Evolutionary conservation across 2,329 filamentous ascomycete species (phyloP), one percentile per base, ranked within the genome.

Genomic region (Xylaria polymorpha): DNA sequence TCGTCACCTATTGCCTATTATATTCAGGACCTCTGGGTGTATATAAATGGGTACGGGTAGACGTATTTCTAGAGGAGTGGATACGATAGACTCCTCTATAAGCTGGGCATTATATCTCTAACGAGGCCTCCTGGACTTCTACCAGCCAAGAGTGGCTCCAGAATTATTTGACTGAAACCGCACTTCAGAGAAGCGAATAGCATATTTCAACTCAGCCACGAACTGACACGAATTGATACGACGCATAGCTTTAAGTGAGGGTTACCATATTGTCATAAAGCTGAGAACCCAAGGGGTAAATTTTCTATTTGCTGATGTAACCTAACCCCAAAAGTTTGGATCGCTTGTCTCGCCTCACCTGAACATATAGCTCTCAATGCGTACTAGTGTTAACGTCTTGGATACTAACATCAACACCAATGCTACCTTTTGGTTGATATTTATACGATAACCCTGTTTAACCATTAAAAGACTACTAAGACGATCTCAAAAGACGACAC

Each of bases 1-100:
- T 70, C 87, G 83, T 55, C 83, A n/a, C 85, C 79, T n/a, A 81
- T 50, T 29, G 1, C 7, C 22, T 4, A 50, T 50, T 15, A 18
- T 6, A 29, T 50, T 1, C 22, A 50, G 14, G 22, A 29, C 22
- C 22, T 18, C 46, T 15, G 9, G 15, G 10, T 14, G 7, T 22
- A 29, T 22, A 48, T 14, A 48, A 10, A 25, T 25, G 10, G 12
- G 12, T 25, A 25, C 22, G 20, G 9, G 15, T 48, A 25, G 10
- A 48, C 25, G 25, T 12, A 48, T 48, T 12, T 46, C 20, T 48
- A 14, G 22, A 14, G 3, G 20, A 25, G 20, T 25, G 9, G 22
- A 50, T 7, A n/a, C 5, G 22, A 50, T 29, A 50, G 22, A 41
- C 39, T 41, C 39, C 10, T 4, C 3, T 41, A 14, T 4, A n/a